Conservation (phyloP, 495 filamentous ascomycete genomes). For the Aspergillus baeticus region DNA sequence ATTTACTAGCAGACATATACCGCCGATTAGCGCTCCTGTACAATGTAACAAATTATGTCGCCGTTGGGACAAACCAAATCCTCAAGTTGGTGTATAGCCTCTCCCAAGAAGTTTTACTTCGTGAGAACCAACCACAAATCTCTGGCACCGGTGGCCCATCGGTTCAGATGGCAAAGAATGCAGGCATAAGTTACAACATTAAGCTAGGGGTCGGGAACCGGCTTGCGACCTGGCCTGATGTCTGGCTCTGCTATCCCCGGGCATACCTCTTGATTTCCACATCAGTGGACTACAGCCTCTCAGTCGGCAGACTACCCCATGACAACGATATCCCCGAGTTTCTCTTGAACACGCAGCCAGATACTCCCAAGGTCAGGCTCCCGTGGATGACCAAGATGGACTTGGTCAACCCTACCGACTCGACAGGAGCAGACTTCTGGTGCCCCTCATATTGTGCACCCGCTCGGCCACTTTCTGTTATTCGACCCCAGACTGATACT, state of each 20-base stretch:
- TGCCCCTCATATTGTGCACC: background rate
- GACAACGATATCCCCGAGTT: slow-evolving; percentile 20
- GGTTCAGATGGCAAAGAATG: too few species aligned
- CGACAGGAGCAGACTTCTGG: background rate
- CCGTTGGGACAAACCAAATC: slow-evolving; percentile 28
- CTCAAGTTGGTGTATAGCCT: slow-evolving; percentile 28
- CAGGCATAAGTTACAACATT: background rate
- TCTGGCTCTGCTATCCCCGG: slow-evolving; percentile 25
- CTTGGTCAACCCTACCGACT: background rate
- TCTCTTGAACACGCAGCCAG: background rate
- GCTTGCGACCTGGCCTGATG: slow-evolving; percentile 22
- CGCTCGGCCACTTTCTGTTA: background rate
- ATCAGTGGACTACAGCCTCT: slow-evolving; percentile 27
- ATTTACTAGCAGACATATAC: slow-evolving; percentile 23
- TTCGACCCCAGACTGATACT: background rate
- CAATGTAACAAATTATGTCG: slow-evolving; percentile 32
- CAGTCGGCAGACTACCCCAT: slow-evolving; percentile 24
- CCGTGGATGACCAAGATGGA: background rate
- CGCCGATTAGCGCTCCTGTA: slow-evolving; percentile 26
- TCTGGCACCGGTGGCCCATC: too few species aligned
- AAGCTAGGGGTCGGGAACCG: background rate
- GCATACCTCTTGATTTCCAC: slow-evolving; percentile 32
- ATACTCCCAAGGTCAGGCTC: background rate
- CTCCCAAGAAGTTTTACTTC: slow-evolving; percentile 24
- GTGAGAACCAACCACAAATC: slow-evolving; percentile 5